Evolutionary conservation across 2,329 filamentous ascomycete species (phyloP), one percentile per base, ranked within the genome.

Genomic region (Fusarium cicatricum): DNA sequence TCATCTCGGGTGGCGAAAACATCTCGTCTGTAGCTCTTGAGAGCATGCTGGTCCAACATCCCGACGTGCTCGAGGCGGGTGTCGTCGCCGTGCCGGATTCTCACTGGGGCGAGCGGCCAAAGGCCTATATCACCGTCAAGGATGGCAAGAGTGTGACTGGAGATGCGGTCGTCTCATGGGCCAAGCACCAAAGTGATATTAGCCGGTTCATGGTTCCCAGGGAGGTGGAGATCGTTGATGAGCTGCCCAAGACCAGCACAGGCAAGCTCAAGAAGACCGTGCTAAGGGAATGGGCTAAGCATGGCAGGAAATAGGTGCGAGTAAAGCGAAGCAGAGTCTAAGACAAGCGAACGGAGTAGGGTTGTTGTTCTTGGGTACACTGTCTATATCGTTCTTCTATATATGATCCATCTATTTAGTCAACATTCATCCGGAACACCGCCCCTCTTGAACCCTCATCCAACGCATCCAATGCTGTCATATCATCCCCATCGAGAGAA

Each of bases 201-300:
- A 93, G 90, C 76, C 87, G 87, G 62, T 99, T 97, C 72, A 98
- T 98, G 95, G 88, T 90, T 12, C 86, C 86, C 21, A 74, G 82
- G 34, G 86, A 89, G 70, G 84, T 88, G 1, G 91, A 96, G 74
- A 80, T 98, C 37, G 85, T 99, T n/a, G 65, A 78, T 6, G 93
- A 97, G 74, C 79, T 99, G 62, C 95, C 95, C 10, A 99, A 99
- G 84, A 99, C 95, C 23, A 95, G 90, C 74, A 99, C 95, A 1
- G 95, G 95, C 3, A 99, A 99, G 82, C 83, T 98, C 56, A 89
- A 92, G 83, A 99, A 99, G 85, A 98, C 97, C 69, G 85, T 96
- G 7, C 75, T 99, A 50, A 80, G 95, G 56, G 89, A 91, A 65
- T 97, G 93, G 94, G 90, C 90, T 3, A 74, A 72, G 64, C 63